These are phyloP conservation scores for Bocquillonia castaneifolia DNA, from an alignment of 441 rosid species.

Conservation along the genomic window DNA sequence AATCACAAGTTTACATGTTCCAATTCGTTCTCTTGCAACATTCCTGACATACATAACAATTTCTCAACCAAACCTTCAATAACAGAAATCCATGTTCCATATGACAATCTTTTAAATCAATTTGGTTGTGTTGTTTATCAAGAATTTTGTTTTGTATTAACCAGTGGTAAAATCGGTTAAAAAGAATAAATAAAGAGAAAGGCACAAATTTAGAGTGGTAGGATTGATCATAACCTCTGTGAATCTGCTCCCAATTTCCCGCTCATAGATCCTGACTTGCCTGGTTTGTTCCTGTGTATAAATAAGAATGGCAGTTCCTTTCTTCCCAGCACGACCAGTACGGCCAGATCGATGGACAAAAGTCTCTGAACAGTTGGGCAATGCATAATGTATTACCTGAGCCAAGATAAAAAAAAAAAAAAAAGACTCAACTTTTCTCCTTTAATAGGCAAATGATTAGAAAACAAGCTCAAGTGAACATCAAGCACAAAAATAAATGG, in stretches of 20 bases:
- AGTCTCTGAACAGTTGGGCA: conserved; percentile 82
- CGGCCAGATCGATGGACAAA: conserved; percentile 99
- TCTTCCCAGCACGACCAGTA: conserved; percentile 99
- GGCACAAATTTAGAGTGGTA: background rate
- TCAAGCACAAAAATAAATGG: background rate
- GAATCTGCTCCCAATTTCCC: conserved; percentile 82
- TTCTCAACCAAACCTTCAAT: background rate
- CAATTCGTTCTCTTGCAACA: background rate
- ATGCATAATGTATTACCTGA: conserved; percentile 89
- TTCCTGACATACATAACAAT: background rate
- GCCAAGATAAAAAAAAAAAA: background rate
- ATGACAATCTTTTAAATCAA: too few species aligned
- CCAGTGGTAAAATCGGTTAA: background rate
- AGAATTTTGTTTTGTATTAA: too few species aligned
- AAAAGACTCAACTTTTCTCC: background rate
- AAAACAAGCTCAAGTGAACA: background rate
- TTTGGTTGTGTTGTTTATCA: too few species aligned
- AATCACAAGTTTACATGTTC: background rate
- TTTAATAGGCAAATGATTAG: background rate
- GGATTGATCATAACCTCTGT: conserved; percentile 47
- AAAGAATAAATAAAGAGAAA: background rate
- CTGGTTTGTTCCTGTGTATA: conserved; percentile 63
- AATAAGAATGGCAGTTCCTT: conserved; percentile 79
- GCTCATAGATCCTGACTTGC: conserved; percentile 64
- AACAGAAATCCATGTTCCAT: too few species aligned